These are phyloP conservation scores for Trichosporon inkin DNA, from an alignment of 1,284 basidiomycete genomes.

Conservation along the genomic window DNA sequence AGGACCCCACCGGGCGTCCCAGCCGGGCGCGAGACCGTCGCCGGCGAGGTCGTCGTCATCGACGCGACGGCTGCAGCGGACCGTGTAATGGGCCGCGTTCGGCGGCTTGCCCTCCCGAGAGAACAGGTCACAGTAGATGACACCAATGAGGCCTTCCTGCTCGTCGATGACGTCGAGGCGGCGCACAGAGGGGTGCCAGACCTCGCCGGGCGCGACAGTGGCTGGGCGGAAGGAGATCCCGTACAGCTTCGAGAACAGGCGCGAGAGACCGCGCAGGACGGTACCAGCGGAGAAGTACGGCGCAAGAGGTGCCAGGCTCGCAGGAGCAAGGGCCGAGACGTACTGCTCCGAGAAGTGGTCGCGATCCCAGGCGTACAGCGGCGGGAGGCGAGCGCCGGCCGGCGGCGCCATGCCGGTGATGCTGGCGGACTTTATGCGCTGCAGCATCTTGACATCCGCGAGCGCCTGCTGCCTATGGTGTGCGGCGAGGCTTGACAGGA, in stretches of 20 bases:
- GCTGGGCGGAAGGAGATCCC: constrained; percentile 72
- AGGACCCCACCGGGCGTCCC: constrained; percentile 40
- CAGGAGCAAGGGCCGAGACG: constrained; percentile 48
- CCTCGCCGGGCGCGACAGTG: constrained; percentile 67
- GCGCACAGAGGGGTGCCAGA: constrained; percentile 82
- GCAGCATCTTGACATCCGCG: constrained; percentile 66
- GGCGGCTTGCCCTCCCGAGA: constrained; percentile 77
- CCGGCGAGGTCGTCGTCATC: constrained; percentile 78
- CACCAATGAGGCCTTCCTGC: constrained; percentile 75
- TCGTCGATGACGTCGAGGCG: constrained; percentile 86
- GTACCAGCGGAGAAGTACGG: constrained; percentile 71
- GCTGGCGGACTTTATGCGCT: constrained; percentile 67
- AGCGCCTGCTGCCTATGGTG: constrained; percentile 71
- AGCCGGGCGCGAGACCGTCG: constrained; percentile 54
- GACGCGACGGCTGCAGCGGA: constrained; percentile 84
- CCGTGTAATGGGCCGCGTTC: constrained; percentile 95
- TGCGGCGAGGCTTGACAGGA: constrained; percentile 70
- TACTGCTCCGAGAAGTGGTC: constrained; percentile 64
- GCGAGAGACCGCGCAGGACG: constrained; percentile 78
- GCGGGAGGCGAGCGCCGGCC: constrained; percentile 55
- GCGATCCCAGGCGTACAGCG: constrained; percentile 85
- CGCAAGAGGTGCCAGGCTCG: constrained; percentile 60
- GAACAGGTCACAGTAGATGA: constrained; percentile 92
- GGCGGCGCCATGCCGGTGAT: constrained; percentile 48
- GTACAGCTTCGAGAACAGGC: constrained; percentile 78